phyloP scores from a whole-genome alignment of 169 alveolate species.

The Cryptosporidium sp. region DNA sequence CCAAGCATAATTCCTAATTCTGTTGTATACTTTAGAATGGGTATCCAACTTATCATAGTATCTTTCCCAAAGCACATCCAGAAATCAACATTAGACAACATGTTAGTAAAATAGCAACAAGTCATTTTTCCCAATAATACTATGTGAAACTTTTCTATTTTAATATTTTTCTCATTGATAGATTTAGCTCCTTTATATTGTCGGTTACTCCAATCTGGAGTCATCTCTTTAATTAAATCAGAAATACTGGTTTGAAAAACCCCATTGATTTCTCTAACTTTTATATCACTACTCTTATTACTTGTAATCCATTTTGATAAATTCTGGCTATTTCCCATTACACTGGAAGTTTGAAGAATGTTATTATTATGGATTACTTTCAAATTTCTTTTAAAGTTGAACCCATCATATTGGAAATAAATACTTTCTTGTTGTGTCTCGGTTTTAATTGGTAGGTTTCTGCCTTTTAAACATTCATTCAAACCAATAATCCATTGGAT shows the following conservation, averaged over 20 bases:
- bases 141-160: not conserved
- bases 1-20: slow-evolving; percentile 31
- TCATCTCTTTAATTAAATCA: slow-evolving; percentile 1
- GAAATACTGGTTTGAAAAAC: slow-evolving; percentile 33
- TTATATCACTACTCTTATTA: not conserved
- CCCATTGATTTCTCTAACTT: slow-evolving; percentile 20
- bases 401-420: slow-evolving; percentile 23
- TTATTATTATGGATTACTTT: not conserved
- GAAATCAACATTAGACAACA: slow-evolving; percentile 45
- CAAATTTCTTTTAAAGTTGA: not conserved
- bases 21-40: slow-evolving; percentile 4
- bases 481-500: not conserved
- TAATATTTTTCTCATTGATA: not conserved
- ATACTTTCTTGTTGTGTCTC: not conserved
- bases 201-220: not conserved
- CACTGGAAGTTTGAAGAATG: slow-evolving; percentile 12
- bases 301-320: slow-evolving; percentile 39
- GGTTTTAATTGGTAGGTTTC: not conserved
- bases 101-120: slow-evolving; percentile 34
- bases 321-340: not conserved
- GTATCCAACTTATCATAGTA: slow-evolving; percentile 8
- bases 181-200: not conserved
- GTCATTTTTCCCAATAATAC: not conserved
- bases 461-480: not conserved
- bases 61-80: slow-evolving; percentile 47